Base-by-base conservation (phyloP, 257 asterid species). In the Agastache rugosa region DNA sequence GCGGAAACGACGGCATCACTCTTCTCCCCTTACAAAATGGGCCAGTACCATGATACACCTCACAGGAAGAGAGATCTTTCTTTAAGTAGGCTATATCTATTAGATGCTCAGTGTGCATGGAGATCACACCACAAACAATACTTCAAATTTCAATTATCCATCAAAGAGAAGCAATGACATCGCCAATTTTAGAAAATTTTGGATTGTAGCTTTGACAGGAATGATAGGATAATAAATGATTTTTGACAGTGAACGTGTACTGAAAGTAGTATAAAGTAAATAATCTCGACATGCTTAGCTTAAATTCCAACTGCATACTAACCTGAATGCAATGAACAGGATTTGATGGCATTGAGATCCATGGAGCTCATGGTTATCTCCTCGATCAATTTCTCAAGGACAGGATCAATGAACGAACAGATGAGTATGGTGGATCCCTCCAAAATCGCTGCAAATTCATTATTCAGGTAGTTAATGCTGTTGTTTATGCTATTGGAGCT, bases 291-390 rank as follows among this genome's bases (percentile, higher is more conserved):
- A 45, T 47, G 62, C 64, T 48, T 44, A 45, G n/a, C n/a, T n/a
- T n/a, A 11, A 11, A 20, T 11, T 54, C 41, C 27, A 16, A 67
- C 12, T 11, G 58, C 69, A 47, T 45, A 22, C 60, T 71, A 67
- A 71, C 27, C 6, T 3, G 22, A 23, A 1, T 16, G 34, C 65
- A 65, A 42, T 71, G 1, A 29, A 1, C 48, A 84, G 98, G 98
- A 29, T 93, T 93, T 62, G 97, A 93, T 79, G 97, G 98, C 22
- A 76, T 93, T 17, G 98, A 91, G 83, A 88, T 91, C 84, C 97
- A 93, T 3, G 96, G 96, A 47, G 99, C 99, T 41, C 99, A 94
- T 3, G 97, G 99, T 9, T 94, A 94, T 84, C 88, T 94, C 47
- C 89, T 94, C 12, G 99, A 94, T 39, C 99, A 94, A 67, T 94